These are phyloP conservation scores for Camelina laxa DNA, from an alignment of 345 rosid species.

Conservation along the genomic window DNA sequence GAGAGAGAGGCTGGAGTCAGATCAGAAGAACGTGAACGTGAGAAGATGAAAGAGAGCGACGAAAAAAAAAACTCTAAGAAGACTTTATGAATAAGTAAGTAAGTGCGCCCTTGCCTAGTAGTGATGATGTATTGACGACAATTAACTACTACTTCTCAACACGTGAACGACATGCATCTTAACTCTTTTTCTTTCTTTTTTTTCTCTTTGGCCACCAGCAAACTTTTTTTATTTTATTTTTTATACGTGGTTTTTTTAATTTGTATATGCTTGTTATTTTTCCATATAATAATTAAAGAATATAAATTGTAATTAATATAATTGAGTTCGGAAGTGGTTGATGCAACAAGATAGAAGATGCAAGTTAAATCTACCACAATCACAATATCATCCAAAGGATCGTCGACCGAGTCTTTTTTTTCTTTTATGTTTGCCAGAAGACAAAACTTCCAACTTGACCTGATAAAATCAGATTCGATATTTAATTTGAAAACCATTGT, in stretches of 20 bases:
- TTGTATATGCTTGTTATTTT: too few species aligned
- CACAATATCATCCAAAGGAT: too few species aligned
- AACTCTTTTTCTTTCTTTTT: neutral
- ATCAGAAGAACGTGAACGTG: neutral
- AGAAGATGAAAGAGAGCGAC: slow-evolving; percentile 16
- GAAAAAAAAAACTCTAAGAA: neutral
- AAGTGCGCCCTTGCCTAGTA: slow-evolving; percentile 13
- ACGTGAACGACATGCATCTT: slow-evolving; percentile 44
- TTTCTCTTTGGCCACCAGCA: neutral
- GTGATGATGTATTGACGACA: slow-evolving; percentile 16
- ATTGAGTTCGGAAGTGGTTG: too few species aligned
- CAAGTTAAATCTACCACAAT: too few species aligned
- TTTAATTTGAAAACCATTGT: neutral
- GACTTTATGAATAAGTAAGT: slow-evolving; percentile 24
- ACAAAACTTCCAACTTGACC: neutral
- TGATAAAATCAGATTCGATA: neutral
- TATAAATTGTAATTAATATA: too few species aligned
- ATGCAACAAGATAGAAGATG: too few species aligned
- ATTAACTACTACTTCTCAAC: slow-evolving; percentile 14
- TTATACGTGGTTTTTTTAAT: too few species aligned
- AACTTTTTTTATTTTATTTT: too few species aligned
- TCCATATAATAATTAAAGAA: too few species aligned
- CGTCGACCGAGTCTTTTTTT: too few species aligned
- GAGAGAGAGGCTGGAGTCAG: slow-evolving; percentile 2
- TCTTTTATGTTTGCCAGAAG: neutral